These are phyloP conservation scores for Polygonum maritimum DNA, from an alignment of 148 eudicot species.

Conservation along the genomic window DNA sequence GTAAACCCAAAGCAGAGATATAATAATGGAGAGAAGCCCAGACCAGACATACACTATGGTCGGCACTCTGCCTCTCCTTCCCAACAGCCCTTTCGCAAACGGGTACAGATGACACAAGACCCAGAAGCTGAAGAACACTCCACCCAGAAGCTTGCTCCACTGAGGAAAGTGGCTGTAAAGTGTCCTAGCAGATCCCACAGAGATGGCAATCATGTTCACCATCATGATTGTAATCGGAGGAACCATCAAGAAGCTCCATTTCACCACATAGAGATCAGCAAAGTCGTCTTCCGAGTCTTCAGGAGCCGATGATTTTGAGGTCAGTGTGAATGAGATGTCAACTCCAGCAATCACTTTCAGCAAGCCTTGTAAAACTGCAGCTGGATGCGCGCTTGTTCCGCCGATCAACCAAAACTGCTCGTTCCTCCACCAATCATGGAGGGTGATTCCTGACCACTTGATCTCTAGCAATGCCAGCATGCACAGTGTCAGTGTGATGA, in stretches of 20 bases:
- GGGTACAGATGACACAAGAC: slow-evolving; percentile 90
- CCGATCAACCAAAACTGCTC: slow-evolving; percentile 98
- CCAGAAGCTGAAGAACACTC: slow-evolving; percentile 97
- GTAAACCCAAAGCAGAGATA: slow-evolving; percentile 69
- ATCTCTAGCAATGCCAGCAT: slow-evolving; percentile 78
- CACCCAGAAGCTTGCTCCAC: slow-evolving; percentile 96
- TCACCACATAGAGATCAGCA: slow-evolving; percentile 74
- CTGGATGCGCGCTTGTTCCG: slow-evolving; percentile 96
- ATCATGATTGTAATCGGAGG: slow-evolving; percentile 88
- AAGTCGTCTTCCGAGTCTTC: slow-evolving; percentile 88
- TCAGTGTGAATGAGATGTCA: slow-evolving; percentile 87
- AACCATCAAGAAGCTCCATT: slow-evolving; percentile 70
- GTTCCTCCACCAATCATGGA: slow-evolving; percentile 98
- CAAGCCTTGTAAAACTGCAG: slow-evolving; percentile 84
- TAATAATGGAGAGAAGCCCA: slow-evolving; percentile 56
- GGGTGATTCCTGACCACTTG: slow-evolving; percentile 88
- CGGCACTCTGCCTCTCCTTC: slow-evolving; percentile 71
- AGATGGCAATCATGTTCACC: slow-evolving; percentile 73
- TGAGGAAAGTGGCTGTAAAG: slow-evolving; percentile 89
- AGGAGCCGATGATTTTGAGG: slow-evolving; percentile 63
- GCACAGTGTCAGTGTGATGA: slow-evolving; percentile 66
- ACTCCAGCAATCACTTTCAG: slow-evolving; percentile 86
- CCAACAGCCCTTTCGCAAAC: slow-evolving; percentile 93
- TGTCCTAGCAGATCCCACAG: slow-evolving; percentile 67
- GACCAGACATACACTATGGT: slow-evolving; percentile 89